Evolutionary conservation across 495 filamentous ascomycete genomes (phyloP).

Genomic region (Xylaria palmicola): DNA sequence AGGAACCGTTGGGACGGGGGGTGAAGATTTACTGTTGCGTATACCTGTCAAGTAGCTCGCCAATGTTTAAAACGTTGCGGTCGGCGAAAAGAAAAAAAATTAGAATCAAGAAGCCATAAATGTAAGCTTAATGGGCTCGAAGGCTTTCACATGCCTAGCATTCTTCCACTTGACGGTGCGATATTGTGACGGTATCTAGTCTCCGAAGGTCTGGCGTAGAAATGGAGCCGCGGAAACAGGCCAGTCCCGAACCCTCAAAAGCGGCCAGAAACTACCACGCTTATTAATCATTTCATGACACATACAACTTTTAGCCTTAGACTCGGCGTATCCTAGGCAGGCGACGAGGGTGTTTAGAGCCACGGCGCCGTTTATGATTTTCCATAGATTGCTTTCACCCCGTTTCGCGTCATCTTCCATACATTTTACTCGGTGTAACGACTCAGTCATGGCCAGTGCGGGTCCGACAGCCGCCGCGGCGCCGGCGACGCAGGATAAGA

Average conservation of each 20-base stretch:
- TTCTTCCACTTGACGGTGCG: too few relatives aligned
- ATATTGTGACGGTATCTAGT: neutral
- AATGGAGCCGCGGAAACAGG: neutral
- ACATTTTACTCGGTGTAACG: neutral
- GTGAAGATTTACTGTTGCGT: too few relatives aligned
- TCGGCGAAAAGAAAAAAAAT: too few relatives aligned
- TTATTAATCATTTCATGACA: neutral
- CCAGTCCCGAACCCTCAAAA: neutral
- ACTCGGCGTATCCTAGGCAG: too few relatives aligned
- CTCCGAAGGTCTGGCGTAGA: neutral
- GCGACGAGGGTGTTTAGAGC: neutral
- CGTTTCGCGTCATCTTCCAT: neutral
- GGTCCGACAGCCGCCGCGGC: constrained; percentile 9
- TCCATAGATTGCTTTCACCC: neutral
- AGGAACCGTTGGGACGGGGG: too few relatives aligned
- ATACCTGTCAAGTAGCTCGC: too few relatives aligned
- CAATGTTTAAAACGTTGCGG: too few relatives aligned
- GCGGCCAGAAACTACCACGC: neutral
- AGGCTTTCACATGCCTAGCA: too few relatives aligned
- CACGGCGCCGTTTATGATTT: neutral
- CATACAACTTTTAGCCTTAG: too few relatives aligned
- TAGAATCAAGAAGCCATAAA: too few relatives aligned
- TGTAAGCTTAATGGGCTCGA: too few relatives aligned
- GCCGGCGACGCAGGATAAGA: constrained; percentile 10
- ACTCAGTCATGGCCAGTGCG: constrained; percentile 3